Percentiles rank a stretch among this genome's conserved stretches.
Evolutionary conservation across 2,329 filamentous ascomycete species (phyloP).

Genomic region (Aspergillus melleus): DNA sequence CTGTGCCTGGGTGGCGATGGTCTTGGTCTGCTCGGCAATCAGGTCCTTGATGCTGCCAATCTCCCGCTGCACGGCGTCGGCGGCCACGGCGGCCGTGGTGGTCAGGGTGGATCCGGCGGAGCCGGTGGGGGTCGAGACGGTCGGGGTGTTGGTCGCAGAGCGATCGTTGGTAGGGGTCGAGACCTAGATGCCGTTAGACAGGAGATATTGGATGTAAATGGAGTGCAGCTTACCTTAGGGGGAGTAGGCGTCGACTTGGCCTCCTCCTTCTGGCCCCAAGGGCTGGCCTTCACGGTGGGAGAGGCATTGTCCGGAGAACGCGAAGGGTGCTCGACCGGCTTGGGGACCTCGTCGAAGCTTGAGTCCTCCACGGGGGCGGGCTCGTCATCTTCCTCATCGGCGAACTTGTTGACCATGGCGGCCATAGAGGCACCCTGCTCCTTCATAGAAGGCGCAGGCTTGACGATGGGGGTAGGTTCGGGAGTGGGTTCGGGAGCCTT

Average conservation of each 20-base stretch:
- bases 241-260: conserved; percentile 25
- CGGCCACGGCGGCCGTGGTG: conserved; percentile 32
- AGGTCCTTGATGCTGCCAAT: conserved; percentile 76
- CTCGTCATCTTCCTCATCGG: conserved; percentile 66
- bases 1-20: conserved; percentile 74
- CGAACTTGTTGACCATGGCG: conserved; percentile 80
- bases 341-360: conserved; percentile 82
- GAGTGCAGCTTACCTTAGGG: conserved; percentile 20
- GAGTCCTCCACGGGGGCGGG: conserved; percentile 63
- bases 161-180: not conserved
- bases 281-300: conserved; percentile 31
- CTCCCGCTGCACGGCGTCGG: conserved; percentile 61
- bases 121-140: conserved; percentile 37
- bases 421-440: conserved; percentile 88
- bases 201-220: not conserved
- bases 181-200: conserved; percentile 24
- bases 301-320: conserved; percentile 24
- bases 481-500: conserved; percentile 28
- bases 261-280: conserved; percentile 31
- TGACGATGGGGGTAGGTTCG: conserved; percentile 37
- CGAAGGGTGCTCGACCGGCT: conserved; percentile 66
- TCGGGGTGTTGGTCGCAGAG: conserved; percentile 25
- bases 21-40: conserved; percentile 73
- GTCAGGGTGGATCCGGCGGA: conserved; percentile 23
- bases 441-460: conserved; percentile 68